Evolutionary conservation across 345 rosid genomes (phyloP).

Genomic region (Arabidopsis suecica): DNA sequence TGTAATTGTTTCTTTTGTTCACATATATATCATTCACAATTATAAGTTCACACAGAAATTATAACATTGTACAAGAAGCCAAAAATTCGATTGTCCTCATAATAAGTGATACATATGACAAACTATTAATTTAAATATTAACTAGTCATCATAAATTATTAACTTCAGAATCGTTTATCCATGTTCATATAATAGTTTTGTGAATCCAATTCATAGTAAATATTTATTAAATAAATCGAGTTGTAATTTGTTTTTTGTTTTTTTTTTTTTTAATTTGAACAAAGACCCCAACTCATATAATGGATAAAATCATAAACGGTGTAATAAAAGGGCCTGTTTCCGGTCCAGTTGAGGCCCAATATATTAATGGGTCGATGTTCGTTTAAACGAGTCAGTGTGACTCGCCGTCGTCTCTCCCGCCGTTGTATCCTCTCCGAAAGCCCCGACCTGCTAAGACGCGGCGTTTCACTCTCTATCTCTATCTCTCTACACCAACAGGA

Average conservation of each 20-base stretch:
- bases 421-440: constrained; percentile 17
- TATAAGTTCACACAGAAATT: constrained; percentile 12
- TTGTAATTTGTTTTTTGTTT: not conserved
- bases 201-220: not conserved
- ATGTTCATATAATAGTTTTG: constrained; percentile 9
- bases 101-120: constrained; percentile 21
- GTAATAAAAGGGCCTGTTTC: not conserved
- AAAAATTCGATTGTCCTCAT: constrained; percentile 10
- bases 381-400: constrained; percentile 18
- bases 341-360: constrained; percentile 3
- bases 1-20: constrained; percentile 26
- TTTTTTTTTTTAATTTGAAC: too few species aligned
- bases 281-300: too few species aligned
- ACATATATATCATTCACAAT: constrained; percentile 34
- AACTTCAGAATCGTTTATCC: not conserved
- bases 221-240: not conserved
- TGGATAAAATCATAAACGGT: too few species aligned
- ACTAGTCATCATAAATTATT: not conserved
- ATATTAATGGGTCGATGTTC: not conserved
- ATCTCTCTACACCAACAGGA: not conserved
- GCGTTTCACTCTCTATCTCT: constrained; percentile 11
- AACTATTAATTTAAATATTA: not conserved
- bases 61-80: constrained; percentile 8
- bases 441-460: constrained; percentile 19
- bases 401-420: constrained; percentile 31